phyloP scores from a whole-genome alignment of 2,329 filamentous ascomycete genomes.

The Ascochyta fabae region DNA sequence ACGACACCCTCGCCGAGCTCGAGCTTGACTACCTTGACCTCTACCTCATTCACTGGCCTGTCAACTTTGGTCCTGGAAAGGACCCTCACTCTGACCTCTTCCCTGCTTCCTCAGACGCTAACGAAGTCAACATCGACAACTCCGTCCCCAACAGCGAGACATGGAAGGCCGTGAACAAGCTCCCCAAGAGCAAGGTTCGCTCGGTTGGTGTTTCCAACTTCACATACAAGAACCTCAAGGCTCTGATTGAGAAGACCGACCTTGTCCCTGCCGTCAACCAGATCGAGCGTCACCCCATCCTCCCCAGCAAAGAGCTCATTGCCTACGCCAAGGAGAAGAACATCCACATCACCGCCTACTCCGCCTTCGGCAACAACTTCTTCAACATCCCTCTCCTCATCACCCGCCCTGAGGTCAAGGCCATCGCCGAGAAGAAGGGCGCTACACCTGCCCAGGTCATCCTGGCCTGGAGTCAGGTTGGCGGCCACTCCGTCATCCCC shows the following conservation, averaged over 20 bases:
- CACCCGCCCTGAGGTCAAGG: slow-evolving; percentile 71
- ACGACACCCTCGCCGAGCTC: slow-evolving; percentile 76
- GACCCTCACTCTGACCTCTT: slow-evolving; percentile 45
- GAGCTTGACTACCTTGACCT: slow-evolving; percentile 89
- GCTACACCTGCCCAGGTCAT: slow-evolving; percentile 79
- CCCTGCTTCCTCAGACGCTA: slow-evolving; percentile 57
- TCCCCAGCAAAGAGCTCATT: slow-evolving; percentile 39
- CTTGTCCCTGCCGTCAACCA: slow-evolving; percentile 40
- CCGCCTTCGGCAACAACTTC: slow-evolving; percentile 54
- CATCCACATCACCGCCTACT: slow-evolving; percentile 44
- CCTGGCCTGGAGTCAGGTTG: slow-evolving; percentile 86
- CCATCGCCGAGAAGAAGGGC: slow-evolving; percentile 67
- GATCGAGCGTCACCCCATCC: slow-evolving; percentile 41
- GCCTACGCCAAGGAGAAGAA: slow-evolving; percentile 40
- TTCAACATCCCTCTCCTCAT: slow-evolving; percentile 66
- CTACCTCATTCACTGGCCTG: slow-evolving; percentile 87
- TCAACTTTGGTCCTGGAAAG: slow-evolving; percentile 69
- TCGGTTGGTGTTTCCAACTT: slow-evolving; percentile 43
- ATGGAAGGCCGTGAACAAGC: slow-evolving; percentile 49
- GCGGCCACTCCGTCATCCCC: slow-evolving; percentile 39
- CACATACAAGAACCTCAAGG: slow-evolving; percentile 53
- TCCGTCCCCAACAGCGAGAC: slow-evolving; percentile 38
- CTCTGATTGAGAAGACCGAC: slow-evolving; percentile 59
- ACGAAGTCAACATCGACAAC: slow-evolving; percentile 54
- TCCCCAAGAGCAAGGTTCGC: slow-evolving; percentile 48